Base-by-base conservation (phyloP, 2,329 filamentous ascomycete genomes). In the Phoma sp. region DNA sequence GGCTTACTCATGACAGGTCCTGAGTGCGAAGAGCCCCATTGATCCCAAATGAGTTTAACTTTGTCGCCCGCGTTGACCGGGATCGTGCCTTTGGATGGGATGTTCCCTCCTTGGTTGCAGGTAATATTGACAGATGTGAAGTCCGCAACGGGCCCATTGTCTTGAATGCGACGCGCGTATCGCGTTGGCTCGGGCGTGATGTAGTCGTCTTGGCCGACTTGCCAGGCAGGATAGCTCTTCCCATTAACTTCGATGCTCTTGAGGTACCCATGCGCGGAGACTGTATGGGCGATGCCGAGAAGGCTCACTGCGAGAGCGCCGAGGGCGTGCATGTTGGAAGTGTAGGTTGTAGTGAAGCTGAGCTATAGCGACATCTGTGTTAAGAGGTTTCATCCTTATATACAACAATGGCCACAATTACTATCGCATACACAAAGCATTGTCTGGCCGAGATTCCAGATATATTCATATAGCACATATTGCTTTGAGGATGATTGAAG, bases 21-120 rank as follows among this genome's bases (percentile, higher is more conserved):
- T 4, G 63, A 67, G 51, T 75, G 71, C 2, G 68, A 65, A 24
- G 67, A 70, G 24, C 67, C 66, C 55, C 60, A 61, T 49, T 60
- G 71, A 39, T 75, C 71, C 72, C 72, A 75, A 42, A 66, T 60
- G 9, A 71, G 53, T 43, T 66, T 70, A 24, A 68, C 45, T 27
- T 59, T 59, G 39, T 61, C 58, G 1, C 66, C 66, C 11, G 65
- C 58, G 11, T 60, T 49, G 2, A 69, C 65, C 9, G 61, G 57
- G 43, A 67, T 58, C 4, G 44, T 60, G 8, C 60, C 61, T 22
- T 61, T 62, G 6, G 59, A 45, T 9, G 64, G 59, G 10, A 62
- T 57, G 24, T 69, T 68, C 4, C 61, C 62, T n/a, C 64, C 65
- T 6, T 59, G 57, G 27, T 68, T 67, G 47, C 53, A 64, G 9